A percentile compares a stretch with the other conserved stretches of the same genome.
Evolutionary conservation across 495 filamentous ascomycete genomes (phyloP).

Genomic region (Annulohypoxylon nitens): DNA sequence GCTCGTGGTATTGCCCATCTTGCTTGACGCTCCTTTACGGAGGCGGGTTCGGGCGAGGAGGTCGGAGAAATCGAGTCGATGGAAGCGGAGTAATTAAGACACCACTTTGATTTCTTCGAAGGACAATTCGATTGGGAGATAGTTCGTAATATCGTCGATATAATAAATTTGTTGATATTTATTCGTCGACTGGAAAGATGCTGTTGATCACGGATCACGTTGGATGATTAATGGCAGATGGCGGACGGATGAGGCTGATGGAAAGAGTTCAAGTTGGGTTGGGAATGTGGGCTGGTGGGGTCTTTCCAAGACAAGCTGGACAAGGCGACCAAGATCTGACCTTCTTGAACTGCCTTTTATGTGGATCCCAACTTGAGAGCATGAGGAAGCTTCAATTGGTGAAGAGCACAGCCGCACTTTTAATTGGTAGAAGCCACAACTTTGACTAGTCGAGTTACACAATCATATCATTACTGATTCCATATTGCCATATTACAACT

Average conservation of each 20-base stretch:
- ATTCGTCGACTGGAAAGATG: slow-evolving; percentile 26
- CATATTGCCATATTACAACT: too few species aligned
- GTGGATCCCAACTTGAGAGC: slow-evolving; percentile 1
- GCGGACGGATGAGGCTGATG: slow-evolving; percentile 40
- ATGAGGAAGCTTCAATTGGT: background rate
- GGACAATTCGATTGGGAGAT: background rate
- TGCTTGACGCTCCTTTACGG: slow-evolving; percentile 50
- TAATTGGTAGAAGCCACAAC: too few species aligned
- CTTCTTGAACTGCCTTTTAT: slow-evolving; percentile 32
- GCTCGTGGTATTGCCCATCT: slow-evolving; percentile 85
- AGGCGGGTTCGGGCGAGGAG: slow-evolving; percentile 25
- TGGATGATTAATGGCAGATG: slow-evolving; percentile 9
- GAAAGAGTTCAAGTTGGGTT: slow-evolving; percentile 31
- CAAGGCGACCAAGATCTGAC: slow-evolving; percentile 35
- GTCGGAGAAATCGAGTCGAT: background rate
- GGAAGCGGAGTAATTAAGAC: background rate
- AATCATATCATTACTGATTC: too few species aligned
- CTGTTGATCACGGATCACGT: slow-evolving; percentile 20
- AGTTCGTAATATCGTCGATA: background rate
- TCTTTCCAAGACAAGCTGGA: slow-evolving; percentile 6
- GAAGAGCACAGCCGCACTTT: slow-evolving; percentile 10
- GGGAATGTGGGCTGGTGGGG: slow-evolving; percentile 44
- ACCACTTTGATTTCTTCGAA: background rate
- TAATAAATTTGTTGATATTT: slow-evolving; percentile 9
- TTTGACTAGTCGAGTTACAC: too few species aligned